Conservation (phyloP, 2,329 filamentous ascomycete species). For the Neopestalotiopsis sp. region DNA sequence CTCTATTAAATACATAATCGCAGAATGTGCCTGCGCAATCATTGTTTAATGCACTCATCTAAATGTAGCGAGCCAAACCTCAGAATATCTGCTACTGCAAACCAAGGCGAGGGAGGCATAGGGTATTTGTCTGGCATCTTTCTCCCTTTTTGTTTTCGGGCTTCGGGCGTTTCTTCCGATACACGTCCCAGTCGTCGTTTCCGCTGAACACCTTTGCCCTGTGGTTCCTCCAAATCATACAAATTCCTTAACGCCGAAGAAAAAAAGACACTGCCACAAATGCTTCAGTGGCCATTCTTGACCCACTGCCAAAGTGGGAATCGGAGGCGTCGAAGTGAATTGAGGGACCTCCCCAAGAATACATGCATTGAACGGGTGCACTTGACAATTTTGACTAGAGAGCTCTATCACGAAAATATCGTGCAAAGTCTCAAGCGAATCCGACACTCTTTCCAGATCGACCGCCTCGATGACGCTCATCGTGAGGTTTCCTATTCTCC, state of each 20-base stretch:
- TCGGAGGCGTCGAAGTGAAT: not conserved
- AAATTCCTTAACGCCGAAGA: not conserved
- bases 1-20: slow-evolving; percentile 4
- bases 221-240: slow-evolving; percentile 6
- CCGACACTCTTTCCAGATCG: too few relatives aligned
- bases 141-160: slow-evolving; percentile 1
- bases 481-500: slow-evolving; percentile 28
- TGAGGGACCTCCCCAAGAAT: not conserved
- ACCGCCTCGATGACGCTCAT: not conserved
- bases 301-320: not conserved
- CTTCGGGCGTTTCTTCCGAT: slow-evolving; percentile 26
- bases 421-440: too few relatives aligned
- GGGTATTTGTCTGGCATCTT: slow-evolving; percentile 11
- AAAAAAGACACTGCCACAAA: not conserved
- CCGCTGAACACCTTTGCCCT: slow-evolving; percentile 26
- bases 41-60: not conserved
- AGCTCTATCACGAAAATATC: not conserved
- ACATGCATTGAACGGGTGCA: not conserved
- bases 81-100: not conserved
- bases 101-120: slow-evolving; percentile 1
- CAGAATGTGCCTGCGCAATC: slow-evolving; percentile 1
- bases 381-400: not conserved
- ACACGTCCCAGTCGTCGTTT: slow-evolving; percentile 36
- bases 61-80: not conserved
- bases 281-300: not conserved